phyloP scores from a whole-genome alignment of 345 rosid genomes.

The Sisymbrium altissimum region DNA sequence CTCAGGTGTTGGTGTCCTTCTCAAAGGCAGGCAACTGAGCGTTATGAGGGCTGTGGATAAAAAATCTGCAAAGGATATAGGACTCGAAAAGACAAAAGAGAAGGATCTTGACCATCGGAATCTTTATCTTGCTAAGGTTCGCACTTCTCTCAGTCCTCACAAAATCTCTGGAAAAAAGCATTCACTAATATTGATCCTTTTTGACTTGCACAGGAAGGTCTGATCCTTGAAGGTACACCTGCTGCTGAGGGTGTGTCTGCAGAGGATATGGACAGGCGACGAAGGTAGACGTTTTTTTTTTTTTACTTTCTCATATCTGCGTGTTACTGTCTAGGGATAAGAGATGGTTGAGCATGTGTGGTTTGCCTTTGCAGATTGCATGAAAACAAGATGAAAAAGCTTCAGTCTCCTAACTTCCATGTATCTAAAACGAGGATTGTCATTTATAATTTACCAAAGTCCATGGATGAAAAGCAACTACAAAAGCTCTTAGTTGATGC shows the following conservation, averaged over 20 bases:
- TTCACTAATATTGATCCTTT: not conserved
- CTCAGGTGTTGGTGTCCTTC: constrained; percentile 69
- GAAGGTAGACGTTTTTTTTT: constrained; percentile 39
- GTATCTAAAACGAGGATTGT: constrained; percentile 79
- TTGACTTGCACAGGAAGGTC: constrained; percentile 63
- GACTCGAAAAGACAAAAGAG: constrained; percentile 60
- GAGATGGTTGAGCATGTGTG: constrained; percentile 15
- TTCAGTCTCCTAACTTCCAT: constrained; percentile 89
- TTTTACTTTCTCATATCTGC: not conserved
- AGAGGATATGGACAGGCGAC: constrained; percentile 68
- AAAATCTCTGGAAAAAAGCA: constrained; percentile 15
- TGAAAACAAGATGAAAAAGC: constrained; percentile 79
- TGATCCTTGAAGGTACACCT: constrained; percentile 77
- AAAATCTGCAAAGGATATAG: constrained; percentile 74
- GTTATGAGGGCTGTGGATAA: constrained; percentile 79
- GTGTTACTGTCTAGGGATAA: constrained; percentile 1
- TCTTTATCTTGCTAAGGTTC: constrained; percentile 85
- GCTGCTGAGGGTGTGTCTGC: constrained; percentile 89
- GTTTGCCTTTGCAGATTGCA: constrained; percentile 54
- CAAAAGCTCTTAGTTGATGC: constrained; percentile 67
- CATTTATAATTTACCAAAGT: constrained; percentile 80
- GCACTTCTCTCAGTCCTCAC: not conserved
- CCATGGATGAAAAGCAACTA: constrained; percentile 65
- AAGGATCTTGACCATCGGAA: constrained; percentile 75
- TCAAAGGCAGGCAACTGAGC: constrained; percentile 73